Evolutionary conservation across 805 yeast genomes (phyloP).

Genomic region (Candida methanosorbosa): DNA sequence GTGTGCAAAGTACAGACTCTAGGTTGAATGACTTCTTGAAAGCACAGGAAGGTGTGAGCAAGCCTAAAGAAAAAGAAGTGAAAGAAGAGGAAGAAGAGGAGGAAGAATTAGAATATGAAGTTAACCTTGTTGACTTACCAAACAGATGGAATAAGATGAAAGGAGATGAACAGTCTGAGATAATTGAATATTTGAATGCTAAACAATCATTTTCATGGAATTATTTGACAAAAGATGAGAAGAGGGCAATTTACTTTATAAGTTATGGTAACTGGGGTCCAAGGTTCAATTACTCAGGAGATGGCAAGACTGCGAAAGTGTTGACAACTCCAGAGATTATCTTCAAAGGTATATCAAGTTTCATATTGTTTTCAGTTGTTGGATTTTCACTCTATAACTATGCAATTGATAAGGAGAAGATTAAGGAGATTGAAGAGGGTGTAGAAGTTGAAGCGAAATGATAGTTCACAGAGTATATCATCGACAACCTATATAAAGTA

Average conservation of each 20-base stretch:
- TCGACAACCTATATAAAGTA: too few relatives aligned
- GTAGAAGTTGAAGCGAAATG: too few relatives aligned
- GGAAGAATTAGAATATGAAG: slow-evolving; percentile 18
- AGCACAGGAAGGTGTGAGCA: background rate
- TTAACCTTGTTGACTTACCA: slow-evolving; percentile 23
- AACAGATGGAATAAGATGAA: slow-evolving; percentile 24
- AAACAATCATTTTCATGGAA: slow-evolving; percentile 29
- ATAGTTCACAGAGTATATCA: too few relatives aligned
- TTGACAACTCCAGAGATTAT: slow-evolving; percentile 24
- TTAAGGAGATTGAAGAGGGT: slow-evolving; percentile 7
- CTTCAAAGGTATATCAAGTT: slow-evolving; percentile 23
- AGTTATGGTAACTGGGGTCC: slow-evolving; percentile 62
- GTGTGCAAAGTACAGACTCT: too few relatives aligned
- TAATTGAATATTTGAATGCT: slow-evolving; percentile 26
- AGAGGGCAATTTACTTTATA: slow-evolving; percentile 49
- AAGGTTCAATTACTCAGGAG: slow-evolving; percentile 22
- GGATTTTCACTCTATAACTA: slow-evolving; percentile 26
- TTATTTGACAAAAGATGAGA: slow-evolving; percentile 39
- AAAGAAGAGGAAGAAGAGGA: slow-evolving; percentile 1
- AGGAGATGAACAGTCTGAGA: slow-evolving; percentile 25
- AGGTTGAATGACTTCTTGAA: too few relatives aligned
- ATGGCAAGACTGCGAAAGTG: background rate
- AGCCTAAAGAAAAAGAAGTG: background rate
- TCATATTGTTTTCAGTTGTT: slow-evolving; percentile 23
- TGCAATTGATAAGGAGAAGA: slow-evolving; percentile 18